A percentile compares a stretch with the other conserved stretches of the same genome.
Conservation (phyloP, 2,329 filamentous ascomycete species). For the Cordyceps tenuipes region DNA sequence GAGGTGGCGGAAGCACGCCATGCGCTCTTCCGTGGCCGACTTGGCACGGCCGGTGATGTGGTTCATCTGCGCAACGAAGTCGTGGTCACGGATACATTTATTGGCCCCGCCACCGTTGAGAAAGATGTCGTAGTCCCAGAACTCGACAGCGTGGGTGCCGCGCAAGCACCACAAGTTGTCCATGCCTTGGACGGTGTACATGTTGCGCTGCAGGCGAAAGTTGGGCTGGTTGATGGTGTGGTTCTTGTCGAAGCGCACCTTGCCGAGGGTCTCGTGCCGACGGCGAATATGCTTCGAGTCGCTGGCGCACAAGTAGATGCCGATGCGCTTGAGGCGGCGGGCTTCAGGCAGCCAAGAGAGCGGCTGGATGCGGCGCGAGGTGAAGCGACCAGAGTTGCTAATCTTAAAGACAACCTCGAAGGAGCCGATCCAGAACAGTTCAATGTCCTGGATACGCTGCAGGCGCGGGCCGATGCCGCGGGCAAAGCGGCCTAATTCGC, state of each 20-base stretch:
- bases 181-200: constrained; percentile 35
- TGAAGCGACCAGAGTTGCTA: constrained; percentile 17
- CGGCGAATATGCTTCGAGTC: constrained; percentile 24
- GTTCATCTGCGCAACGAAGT: constrained; percentile 22
- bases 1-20: constrained; percentile 17
- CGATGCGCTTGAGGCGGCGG: constrained; percentile 31
- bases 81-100: constrained; percentile 21
- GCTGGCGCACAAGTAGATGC: constrained; percentile 33
- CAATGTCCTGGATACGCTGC: constrained; percentile 36
- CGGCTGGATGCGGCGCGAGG: constrained; percentile 30
- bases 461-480: constrained; percentile 32
- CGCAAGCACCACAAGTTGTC: constrained; percentile 37
- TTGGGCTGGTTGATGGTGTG: constrained; percentile 33
- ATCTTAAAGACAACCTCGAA: constrained; percentile 21
- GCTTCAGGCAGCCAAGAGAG: constrained; percentile 29
- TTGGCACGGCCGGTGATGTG: constrained; percentile 17
- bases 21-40: constrained; percentile 3
- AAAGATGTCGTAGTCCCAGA: constrained; percentile 32
- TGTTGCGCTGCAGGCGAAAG: constrained; percentile 24
- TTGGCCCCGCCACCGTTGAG: neutral
- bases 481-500: constrained; percentile 41
- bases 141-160: constrained; percentile 31
- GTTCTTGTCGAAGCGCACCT: constrained; percentile 17
- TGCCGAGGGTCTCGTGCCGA: constrained; percentile 24
- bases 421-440: constrained; percentile 34